Evolutionary conservation across 495 filamentous ascomycete genomes (phyloP).

Genomic region (Pseudevernia furfuracea): DNA sequence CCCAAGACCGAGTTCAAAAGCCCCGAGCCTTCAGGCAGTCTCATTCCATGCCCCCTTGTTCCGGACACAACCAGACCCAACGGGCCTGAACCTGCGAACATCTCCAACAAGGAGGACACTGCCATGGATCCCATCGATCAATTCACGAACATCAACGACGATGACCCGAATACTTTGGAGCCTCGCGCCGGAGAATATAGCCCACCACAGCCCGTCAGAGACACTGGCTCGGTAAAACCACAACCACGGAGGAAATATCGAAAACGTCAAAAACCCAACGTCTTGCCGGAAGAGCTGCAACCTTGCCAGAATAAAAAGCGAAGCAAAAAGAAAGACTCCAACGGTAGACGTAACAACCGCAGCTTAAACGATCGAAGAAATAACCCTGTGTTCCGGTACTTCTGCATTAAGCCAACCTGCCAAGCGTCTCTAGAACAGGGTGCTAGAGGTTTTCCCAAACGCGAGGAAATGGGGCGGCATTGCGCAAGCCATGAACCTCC

Average conservation of each 20-base stretch:
- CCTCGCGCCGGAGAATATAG: too few species aligned
- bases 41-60: not conserved
- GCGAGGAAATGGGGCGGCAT: not conserved
- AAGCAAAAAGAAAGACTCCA: not conserved
- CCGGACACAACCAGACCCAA: not conserved
- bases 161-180: not conserved
- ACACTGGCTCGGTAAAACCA: too few species aligned
- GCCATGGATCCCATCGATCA: too few species aligned
- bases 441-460: not conserved
- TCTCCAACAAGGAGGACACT: not conserved
- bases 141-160: not conserved
- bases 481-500: not conserved
- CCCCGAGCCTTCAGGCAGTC: not conserved
- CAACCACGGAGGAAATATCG: too few species aligned
- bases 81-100: not conserved
- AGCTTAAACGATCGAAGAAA: not conserved
- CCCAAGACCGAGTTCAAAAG: too few species aligned
- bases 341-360: too few species aligned
- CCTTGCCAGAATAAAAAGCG: not conserved
- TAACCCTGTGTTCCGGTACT: not conserved
- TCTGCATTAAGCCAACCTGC: not conserved
- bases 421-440: not conserved
- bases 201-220: too few species aligned
- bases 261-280: too few species aligned
- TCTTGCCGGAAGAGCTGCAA: too few species aligned